Evolutionary conservation across 495 filamentous ascomycete species (phyloP), one percentile per base, ranked within the genome.

Genomic region (Penicillium angulare): DNA sequence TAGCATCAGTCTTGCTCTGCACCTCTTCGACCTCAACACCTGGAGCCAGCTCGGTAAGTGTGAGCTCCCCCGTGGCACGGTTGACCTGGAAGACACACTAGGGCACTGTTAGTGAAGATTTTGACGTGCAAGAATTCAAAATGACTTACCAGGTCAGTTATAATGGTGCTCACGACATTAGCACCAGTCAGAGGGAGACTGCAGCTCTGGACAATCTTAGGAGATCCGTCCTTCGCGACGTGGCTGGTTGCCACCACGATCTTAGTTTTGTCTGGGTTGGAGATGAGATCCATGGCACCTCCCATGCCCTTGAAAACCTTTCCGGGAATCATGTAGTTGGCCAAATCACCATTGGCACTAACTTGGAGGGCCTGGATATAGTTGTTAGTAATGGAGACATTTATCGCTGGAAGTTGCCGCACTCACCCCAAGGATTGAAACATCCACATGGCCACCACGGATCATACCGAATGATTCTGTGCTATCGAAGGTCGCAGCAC

Each of bases 381-480:
- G 13, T n/a, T 13, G 20, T 18, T 26, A 34, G 12, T 49, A 47
- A 45, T 16, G 24, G 35, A 27, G 3, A 29, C n/a, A 23, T 10
- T 35, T 15, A 22, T 4, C 8, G 12, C 17, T 3, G 7, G 1
- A 9, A 24, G 13, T 43, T 13, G 33, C n/a, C 16, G 10, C 13
- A 59, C 70, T n/a, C 52, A 72, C 71, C 7, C 91, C 91, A 7
- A 96, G 73, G 47, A 96, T 92, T 9, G 90, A 93, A 24, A 96
- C 77, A 73, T 96, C 86, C 49, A 96, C 88, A 34, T 90, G 81
- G 4, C 91, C 91, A 55, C 83, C 84, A 23, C 91, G 79, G 55
- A 96, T 95, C 91, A 96, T 96, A 50, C 89, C 90, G 57, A 96
- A 96, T 52, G 84, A 88, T 74, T 96, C 91, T 50, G 90, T 86